Evolutionary conservation across 768 basidiomycete genomes (phyloP).

Genomic region (Asterophora parasitica): DNA sequence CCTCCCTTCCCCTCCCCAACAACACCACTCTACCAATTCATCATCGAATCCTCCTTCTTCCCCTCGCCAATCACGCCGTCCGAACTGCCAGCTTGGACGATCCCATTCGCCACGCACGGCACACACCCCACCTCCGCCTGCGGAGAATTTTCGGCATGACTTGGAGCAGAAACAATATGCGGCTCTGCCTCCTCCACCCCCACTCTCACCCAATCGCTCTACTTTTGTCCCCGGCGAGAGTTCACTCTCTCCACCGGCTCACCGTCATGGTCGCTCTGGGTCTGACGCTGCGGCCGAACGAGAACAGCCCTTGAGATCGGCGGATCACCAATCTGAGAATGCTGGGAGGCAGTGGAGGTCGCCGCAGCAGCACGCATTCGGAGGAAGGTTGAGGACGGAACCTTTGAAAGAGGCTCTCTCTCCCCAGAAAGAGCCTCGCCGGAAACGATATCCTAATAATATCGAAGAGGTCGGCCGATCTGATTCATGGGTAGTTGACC

Average conservation of each 20-base stretch:
- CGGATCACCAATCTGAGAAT: constrained; percentile 34
- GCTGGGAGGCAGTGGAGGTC: constrained; percentile 26
- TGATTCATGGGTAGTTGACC: constrained; percentile 27
- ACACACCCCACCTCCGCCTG: constrained; percentile 31
- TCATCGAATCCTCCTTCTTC: constrained; percentile 28
- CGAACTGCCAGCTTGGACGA: constrained; percentile 27
- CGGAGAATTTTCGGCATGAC: constrained; percentile 15
- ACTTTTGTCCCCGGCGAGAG: constrained; percentile 37
- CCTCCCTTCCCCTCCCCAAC: constrained; percentile 20
- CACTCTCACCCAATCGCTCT: constrained; percentile 41
- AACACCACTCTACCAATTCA: constrained; percentile 19
- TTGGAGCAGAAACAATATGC: constrained; percentile 10
- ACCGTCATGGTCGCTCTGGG: constrained; percentile 38
- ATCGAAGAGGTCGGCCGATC: constrained; percentile 19
- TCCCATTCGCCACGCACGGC: constrained; percentile 34
- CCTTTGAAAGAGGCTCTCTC: constrained; percentile 28
- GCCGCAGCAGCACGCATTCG: constrained; percentile 23
- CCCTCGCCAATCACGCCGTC: constrained; percentile 34
- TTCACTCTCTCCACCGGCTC: constrained; percentile 27
- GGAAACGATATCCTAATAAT: constrained; percentile 22
- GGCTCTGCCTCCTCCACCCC: constrained; percentile 36
- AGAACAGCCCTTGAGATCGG: constrained; percentile 34
- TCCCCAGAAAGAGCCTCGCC: constrained; percentile 17
- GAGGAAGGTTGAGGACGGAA: constrained; percentile 25
- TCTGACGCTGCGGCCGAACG: constrained; percentile 51